phyloP scores from a whole-genome alignment of 371 early-diverging fungal species.

The Circinella umbellata region DNA sequence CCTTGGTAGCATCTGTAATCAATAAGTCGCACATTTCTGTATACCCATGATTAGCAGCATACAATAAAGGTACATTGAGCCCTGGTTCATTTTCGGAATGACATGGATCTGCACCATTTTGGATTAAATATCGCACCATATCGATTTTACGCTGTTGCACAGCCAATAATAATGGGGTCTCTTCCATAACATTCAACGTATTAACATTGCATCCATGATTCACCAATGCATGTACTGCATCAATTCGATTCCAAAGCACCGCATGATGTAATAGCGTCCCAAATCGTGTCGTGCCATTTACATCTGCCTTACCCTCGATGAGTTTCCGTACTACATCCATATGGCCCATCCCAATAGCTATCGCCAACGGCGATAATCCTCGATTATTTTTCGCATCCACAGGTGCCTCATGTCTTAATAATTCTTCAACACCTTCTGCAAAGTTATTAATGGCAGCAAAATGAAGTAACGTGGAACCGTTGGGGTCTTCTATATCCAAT shows the following conservation, averaged over 20 bases:
- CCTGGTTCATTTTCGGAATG: slow-evolving; percentile 5
- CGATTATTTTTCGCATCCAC: slow-evolving; percentile 38
- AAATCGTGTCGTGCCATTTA: slow-evolving; percentile 35
- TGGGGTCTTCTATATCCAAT: slow-evolving; percentile 57
- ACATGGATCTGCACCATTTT: slow-evolving; percentile 47
- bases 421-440: slow-evolving; percentile 26
- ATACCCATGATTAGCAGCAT: slow-evolving; percentile 57
- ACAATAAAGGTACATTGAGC: slow-evolving; percentile 44
- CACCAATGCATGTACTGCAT: slow-evolving; percentile 39
- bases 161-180: slow-evolving; percentile 49
- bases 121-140: slow-evolving; percentile 39
- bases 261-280: slow-evolving; percentile 51
- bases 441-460: slow-evolving; percentile 41
- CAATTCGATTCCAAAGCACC: slow-evolving; percentile 50
- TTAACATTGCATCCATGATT: slow-evolving; percentile 34
- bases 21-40: slow-evolving; percentile 48
- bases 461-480: slow-evolving; percentile 70
- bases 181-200: slow-evolving; percentile 45
- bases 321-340: slow-evolving; percentile 27
- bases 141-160: slow-evolving; percentile 58
- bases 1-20: slow-evolving; percentile 34
- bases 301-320: slow-evolving; percentile 39
- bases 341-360: slow-evolving; percentile 47
- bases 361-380: slow-evolving; percentile 45
- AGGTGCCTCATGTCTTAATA: slow-evolving; percentile 27